A percentile compares a stretch with the other conserved stretches of the same genome.
phyloP scores from a whole-genome alignment of 2,329 filamentous ascomycete genomes.

The Aspergillus arachidicola region DNA sequence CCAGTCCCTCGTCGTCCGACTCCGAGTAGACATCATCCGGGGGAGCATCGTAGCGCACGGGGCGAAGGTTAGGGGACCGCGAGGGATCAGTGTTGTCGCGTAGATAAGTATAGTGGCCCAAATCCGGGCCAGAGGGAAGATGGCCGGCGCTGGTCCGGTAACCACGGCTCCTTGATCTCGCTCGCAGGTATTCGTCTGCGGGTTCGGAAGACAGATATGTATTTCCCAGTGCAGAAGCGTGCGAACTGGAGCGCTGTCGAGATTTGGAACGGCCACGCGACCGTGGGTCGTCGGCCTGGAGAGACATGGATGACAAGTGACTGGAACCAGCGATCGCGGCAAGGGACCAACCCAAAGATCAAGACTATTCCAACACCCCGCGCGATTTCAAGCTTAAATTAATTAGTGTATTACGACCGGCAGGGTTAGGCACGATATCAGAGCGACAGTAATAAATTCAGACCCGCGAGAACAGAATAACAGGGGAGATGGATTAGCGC shows the following conservation, averaged over 20 bases:
- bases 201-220: constrained; percentile 33
- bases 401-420: neutral
- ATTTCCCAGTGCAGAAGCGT: constrained; percentile 36
- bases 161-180: constrained; percentile 22
- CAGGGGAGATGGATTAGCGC: neutral
- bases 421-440: neutral
- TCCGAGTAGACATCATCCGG: constrained; percentile 32
- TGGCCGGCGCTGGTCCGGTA: constrained; percentile 25
- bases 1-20: constrained; percentile 39
- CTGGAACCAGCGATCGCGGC: constrained; percentile 9
- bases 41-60: constrained; percentile 24
- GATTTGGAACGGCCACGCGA: constrained; percentile 50
- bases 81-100: constrained; percentile 24
- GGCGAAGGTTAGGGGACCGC: constrained; percentile 24
- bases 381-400: neutral
- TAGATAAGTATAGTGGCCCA: constrained; percentile 23
- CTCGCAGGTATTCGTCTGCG: constrained; percentile 29
- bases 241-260: constrained; percentile 47
- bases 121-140: constrained; percentile 25
- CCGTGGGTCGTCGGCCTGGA: constrained; percentile 45
- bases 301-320: constrained; percentile 31
- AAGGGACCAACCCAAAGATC: neutral
- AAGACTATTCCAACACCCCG: neutral
- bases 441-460: neutral
- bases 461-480: neutral